These are phyloP conservation scores for Phytopythium ostracodes DNA, from an alignment of 352 stramenopile genomes.

Conservation along the genomic window DNA sequence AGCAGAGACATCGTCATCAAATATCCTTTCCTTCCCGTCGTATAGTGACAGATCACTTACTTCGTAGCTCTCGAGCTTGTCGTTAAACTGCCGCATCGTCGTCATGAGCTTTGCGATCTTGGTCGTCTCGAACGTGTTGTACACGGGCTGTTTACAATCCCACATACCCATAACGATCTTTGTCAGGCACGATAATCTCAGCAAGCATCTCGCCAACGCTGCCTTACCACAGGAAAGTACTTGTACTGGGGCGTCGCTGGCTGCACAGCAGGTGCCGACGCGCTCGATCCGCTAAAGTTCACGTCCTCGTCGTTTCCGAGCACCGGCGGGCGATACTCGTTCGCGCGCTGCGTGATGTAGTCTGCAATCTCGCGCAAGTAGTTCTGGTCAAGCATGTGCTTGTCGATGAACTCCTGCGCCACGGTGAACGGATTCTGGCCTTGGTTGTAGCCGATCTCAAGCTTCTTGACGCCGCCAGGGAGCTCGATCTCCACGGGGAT, in stretches of 20 bases:
- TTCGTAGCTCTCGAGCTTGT: constrained; percentile 50
- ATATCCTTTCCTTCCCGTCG: no score
- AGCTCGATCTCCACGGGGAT: constrained; percentile 97
- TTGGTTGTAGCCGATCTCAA: constrained; percentile 98
- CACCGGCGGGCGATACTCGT: constrained; percentile 69
- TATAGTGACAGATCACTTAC: constrained; percentile 19
- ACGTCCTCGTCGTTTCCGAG: constrained; percentile 35
- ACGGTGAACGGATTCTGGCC: constrained; percentile 96
- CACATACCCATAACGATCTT: background rate
- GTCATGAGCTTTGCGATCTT: constrained; percentile 91
- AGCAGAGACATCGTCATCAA: background rate
- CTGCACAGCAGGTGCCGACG: constrained; percentile 4
- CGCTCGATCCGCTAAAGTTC: constrained; percentile 15
- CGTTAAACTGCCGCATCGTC: constrained; percentile 91
- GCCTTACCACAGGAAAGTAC: constrained; percentile 64
- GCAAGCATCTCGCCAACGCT: constrained; percentile 2
- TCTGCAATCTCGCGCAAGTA: constrained; percentile 94
- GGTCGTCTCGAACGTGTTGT: constrained; percentile 91
- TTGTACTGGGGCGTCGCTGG: constrained; percentile 29
- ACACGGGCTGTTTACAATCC: constrained; percentile 45
- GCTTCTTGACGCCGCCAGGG: constrained; percentile 86
- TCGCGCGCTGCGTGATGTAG: constrained; percentile 93
- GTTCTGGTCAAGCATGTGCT: constrained; percentile 92
- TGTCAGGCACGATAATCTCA: background rate
- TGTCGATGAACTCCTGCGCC: constrained; percentile 96